Base-by-base conservation (phyloP, 2,329 filamentous ascomycete genomes). In the Didymella lethalis region DNA sequence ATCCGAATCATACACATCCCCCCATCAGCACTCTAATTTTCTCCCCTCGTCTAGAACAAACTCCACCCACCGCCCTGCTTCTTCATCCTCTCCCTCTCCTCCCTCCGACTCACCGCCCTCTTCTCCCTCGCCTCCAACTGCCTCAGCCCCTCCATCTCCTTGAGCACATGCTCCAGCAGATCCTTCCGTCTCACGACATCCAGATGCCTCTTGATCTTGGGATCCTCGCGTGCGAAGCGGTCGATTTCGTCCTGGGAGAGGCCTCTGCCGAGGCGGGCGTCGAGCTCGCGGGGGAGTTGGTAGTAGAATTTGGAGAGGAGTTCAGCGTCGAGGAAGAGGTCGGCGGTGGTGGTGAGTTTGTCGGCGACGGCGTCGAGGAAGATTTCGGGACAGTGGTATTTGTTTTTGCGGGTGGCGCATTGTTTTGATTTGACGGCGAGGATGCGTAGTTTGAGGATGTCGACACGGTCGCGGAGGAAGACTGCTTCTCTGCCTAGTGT, bases 321-420 rank as follows among this genome's bases (percentile, higher is more conserved):
- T 80, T 99, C 96, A 11, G 98, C 95, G 72, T 99, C 97, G 29
- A 99, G 85, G 83, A 99, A 99, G 0, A 99, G 86, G 8, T 99
- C 95, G 2, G 95, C 94, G 0, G 95, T 99, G 1, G 92, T 90
- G 3, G 94, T 96, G 48, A 99, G 86, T 79, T 98, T 98, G 67
- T 93, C 92, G 1, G 95, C 93, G 2, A 97, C 95, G 3, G 96
- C 93, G 71, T 99, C 93, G n/a, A 99, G 87, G 82, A 99, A 99
- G 16, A 99, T 87, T 75, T 99, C 95, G 0, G 95, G 95, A 73
- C 95, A 99, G 80, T 95, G 88, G 80, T 98, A 97, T 81, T 97
- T 97, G 82, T 97, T 97, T 72, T 90, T 89, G 66, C 89, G 84
- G 65, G 82, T 87, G 59, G 88, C 85, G 79, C 95, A 99, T 79